phyloP scores from a whole-genome alignment of 495 filamentous ascomycete genomes.

The Neurospora cerealis region DNA sequence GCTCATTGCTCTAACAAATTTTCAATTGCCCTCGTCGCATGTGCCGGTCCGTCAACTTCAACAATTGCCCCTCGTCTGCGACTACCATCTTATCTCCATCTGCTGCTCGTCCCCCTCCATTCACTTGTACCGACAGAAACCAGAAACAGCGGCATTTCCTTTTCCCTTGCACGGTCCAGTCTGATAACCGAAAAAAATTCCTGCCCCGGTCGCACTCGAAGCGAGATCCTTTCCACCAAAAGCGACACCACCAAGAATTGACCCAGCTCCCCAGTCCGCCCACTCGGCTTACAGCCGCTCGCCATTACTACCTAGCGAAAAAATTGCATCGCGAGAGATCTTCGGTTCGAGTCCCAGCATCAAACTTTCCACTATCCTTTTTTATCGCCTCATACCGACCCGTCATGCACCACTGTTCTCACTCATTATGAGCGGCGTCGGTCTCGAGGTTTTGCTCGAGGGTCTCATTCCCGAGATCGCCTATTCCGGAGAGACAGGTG shows the following conservation, averaged over 20 bases:
- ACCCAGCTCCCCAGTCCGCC: not conserved
- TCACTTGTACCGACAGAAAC: not conserved
- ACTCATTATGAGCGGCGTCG: constrained; percentile 47
- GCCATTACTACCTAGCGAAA: not conserved
- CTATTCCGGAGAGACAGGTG: constrained; percentile 56
- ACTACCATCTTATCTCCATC: not conserved
- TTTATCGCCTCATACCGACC: not conserved
- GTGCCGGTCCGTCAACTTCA: not conserved
- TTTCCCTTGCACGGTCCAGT: not conserved
- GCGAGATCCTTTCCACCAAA: not conserved
- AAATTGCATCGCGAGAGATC: not conserved
- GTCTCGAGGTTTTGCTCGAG: constrained; percentile 61
- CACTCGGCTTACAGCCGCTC: not conserved
- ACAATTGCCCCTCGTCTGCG: not conserved
- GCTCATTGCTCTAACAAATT: not conserved
- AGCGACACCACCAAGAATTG: not conserved
- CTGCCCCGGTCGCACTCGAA: not conserved
- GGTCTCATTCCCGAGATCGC: constrained; percentile 65
- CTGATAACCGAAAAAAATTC: not conserved
- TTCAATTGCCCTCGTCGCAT: not conserved
- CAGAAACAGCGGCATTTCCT: not conserved
- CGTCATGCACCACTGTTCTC: not conserved
- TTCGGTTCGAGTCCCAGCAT: constrained; percentile 1
- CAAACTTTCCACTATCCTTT: not conserved
- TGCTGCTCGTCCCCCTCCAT: not conserved